These are phyloP conservation scores for Rubroshorea leprosula DNA, from an alignment of 345 rosid species.

Conservation along the genomic window DNA sequence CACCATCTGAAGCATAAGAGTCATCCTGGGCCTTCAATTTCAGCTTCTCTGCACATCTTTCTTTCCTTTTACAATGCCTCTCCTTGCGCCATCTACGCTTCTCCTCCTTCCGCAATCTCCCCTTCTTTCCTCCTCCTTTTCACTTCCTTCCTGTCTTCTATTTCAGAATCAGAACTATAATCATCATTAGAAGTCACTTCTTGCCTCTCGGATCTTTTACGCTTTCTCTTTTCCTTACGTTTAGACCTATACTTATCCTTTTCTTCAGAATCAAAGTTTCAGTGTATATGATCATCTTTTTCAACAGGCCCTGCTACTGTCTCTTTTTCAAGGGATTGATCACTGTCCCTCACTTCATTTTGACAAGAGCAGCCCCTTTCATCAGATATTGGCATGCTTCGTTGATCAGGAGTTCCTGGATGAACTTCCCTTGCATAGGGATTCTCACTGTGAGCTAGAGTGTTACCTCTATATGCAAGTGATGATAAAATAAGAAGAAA, in stretches of 20 bases:
- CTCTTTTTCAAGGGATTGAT: conserved; percentile 22
- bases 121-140: conserved; percentile 89
- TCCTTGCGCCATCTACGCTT: conserved; percentile 73
- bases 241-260: conserved; percentile 34
- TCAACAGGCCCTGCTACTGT: conserved; percentile 24
- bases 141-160: conserved; percentile 73
- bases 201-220: conserved; percentile 48
- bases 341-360: conserved; percentile 29
- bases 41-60: conserved; percentile 61
- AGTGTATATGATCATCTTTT: conserved; percentile 35
- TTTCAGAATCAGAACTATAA: conserved; percentile 56
- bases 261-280: conserved; percentile 52
- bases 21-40: conserved; percentile 42
- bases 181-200: conserved; percentile 55
- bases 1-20: conserved; percentile 51
- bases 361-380: conserved; percentile 26
- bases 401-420: conserved; percentile 32
- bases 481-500: conserved; percentile 9
- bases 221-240: conserved; percentile 52
- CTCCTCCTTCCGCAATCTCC: conserved; percentile 74
- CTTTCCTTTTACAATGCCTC: conserved; percentile 67
- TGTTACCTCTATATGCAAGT: conserved; percentile 2
- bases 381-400: conserved; percentile 40
- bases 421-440: conserved; percentile 26
- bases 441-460: conserved; percentile 43